Evolutionary conservation across 345 rosid genomes (phyloP).

Genomic region (Eucalyptus tenuipes): DNA sequence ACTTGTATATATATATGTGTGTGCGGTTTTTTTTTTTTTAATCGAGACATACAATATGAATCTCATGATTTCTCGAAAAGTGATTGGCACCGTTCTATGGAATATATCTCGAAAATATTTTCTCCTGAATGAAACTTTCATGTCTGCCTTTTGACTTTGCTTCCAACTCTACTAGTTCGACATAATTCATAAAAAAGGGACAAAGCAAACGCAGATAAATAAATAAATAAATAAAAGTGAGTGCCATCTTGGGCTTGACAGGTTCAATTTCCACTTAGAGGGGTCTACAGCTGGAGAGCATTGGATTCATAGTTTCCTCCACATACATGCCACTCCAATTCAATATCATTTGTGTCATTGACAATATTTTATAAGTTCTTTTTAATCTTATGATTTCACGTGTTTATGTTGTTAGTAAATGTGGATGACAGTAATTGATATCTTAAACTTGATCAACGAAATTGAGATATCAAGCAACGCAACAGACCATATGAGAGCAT

Average conservation of each 20-base stretch:
- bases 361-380: not conserved
- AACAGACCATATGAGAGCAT: fast-evolving
- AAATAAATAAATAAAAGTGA: not conserved
- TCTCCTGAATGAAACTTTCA: not conserved
- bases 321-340: not conserved
- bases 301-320: not conserved
- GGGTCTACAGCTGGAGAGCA: not conserved
- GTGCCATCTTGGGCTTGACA: not conserved
- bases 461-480: not conserved
- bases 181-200: not conserved
- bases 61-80: not conserved
- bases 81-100: not conserved
- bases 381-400: not conserved
- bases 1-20: fast-evolving
- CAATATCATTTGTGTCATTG: not conserved
- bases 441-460: fast-evolving
- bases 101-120: not conserved
- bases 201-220: not conserved
- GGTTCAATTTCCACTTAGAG: not conserved
- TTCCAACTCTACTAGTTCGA: not conserved
- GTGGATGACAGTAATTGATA: not conserved
- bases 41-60: not conserved
- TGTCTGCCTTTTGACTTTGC: not conserved
- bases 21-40: no score
- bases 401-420: not conserved